Conservation (phyloP, 106 monocot species). For the Ottelia alismoides region DNA sequence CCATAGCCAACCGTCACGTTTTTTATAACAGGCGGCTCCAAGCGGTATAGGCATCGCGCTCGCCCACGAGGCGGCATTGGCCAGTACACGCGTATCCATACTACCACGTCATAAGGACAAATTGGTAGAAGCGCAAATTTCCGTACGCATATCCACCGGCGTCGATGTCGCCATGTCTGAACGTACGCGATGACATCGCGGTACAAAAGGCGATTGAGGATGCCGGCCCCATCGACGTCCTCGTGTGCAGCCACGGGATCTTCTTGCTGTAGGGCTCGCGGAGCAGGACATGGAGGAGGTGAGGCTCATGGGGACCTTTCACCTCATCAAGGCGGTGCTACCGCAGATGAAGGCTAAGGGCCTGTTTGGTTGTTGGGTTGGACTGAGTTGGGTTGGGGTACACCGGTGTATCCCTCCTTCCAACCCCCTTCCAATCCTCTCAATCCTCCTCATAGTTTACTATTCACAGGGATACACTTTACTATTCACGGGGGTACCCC, state of each 20-base stretch:
- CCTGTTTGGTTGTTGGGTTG: no score
- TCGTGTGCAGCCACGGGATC: no score
- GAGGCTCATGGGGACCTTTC: slow-evolving; percentile 52
- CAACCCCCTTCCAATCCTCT: no score
- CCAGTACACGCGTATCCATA: slow-evolving; percentile 54
- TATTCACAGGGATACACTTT: no score
- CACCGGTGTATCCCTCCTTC: no score
- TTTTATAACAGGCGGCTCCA: slow-evolving; percentile 66
- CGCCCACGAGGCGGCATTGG: slow-evolving; percentile 23
- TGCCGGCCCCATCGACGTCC: no score
- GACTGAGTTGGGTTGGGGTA: no score
- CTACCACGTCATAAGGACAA: slow-evolving; percentile 32
- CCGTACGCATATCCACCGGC: slow-evolving; percentile 40
- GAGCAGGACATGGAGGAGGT: slow-evolving; percentile 43
- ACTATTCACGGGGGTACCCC: no score
- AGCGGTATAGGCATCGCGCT: slow-evolving; percentile 68
- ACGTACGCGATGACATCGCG: slow-evolving; percentile 49
- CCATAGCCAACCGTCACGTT: slow-evolving; percentile 61
- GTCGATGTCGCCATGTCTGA: slow-evolving; percentile 24
- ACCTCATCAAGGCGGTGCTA: no score
- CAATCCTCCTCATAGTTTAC: no score
- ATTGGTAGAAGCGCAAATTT: slow-evolving; percentile 42
- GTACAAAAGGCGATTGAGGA: slow-evolving; percentile 38
- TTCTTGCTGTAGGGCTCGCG: slow-evolving; percentile 72
- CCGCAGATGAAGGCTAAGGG: no score